These are phyloP conservation scores for Ustilago xerochloae DNA, from an alignment of 1,284 basidiomycete genomes.

Conservation along the genomic window DNA sequence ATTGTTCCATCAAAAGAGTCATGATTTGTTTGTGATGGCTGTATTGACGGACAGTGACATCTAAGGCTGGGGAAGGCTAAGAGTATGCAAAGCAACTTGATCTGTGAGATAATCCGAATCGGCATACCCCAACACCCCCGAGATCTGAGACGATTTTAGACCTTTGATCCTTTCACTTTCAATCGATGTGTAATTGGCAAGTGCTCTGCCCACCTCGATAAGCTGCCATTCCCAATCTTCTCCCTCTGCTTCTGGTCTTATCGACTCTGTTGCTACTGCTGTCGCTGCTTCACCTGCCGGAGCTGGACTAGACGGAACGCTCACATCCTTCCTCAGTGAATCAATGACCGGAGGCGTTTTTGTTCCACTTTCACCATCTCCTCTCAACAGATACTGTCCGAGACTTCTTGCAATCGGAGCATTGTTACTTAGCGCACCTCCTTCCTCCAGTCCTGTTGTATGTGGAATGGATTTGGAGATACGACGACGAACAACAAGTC, in stretches of 20 bases:
- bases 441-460: slow-evolving; percentile 23
- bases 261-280: background rate
- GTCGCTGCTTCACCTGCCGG: background rate
- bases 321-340: slow-evolving; percentile 27
- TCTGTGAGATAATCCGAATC: slow-evolving; percentile 98
- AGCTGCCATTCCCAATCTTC: slow-evolving; percentile 75
- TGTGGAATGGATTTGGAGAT: slow-evolving; percentile 28
- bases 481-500: slow-evolving; percentile 76
- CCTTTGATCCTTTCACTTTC: slow-evolving; percentile 91
- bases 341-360: slow-evolving; percentile 43
- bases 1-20: too few relatives aligned
- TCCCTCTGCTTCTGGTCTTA: background rate
- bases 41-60: too few relatives aligned
- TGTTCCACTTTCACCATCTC: slow-evolving; percentile 20
- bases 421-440: slow-evolving; percentile 18
- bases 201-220: slow-evolving; percentile 88
- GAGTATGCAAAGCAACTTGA: slow-evolving; percentile 55
- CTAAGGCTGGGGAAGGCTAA: slow-evolving; percentile 11
- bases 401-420: slow-evolving; percentile 16
- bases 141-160: slow-evolving; percentile 75
- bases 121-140: slow-evolving; percentile 85
- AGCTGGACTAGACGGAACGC: background rate
- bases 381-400: slow-evolving; percentile 34
- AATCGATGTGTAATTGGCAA: slow-evolving; percentile 94
- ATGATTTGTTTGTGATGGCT: too few relatives aligned